These are phyloP conservation scores for Hypoxylon sp. DNA, from an alignment of 2,329 filamentous ascomycete genomes.

Conservation along the genomic window DNA sequence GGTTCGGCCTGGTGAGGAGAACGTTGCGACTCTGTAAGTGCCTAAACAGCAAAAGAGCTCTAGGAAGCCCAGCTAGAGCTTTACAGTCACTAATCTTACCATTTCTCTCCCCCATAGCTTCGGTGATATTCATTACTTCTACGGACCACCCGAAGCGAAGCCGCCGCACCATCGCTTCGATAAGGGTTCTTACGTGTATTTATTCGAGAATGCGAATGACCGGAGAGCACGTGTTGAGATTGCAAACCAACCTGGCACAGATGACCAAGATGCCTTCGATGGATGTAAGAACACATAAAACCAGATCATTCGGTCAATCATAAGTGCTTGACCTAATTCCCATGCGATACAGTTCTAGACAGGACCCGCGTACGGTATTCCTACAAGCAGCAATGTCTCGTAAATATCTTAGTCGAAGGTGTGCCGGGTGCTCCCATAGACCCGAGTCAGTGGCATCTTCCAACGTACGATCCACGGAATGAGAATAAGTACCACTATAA, in stretches of 20 bases:
- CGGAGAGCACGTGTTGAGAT: conserved; percentile 80
- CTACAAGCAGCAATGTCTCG: conserved; percentile 80
- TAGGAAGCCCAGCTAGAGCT: conserved; percentile 3
- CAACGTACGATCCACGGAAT: conserved; percentile 79
- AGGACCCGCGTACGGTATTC: conserved; percentile 76
- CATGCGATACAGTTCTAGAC: conserved; percentile 71
- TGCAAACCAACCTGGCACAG: conserved; percentile 80
- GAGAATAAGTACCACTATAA: conserved; percentile 85
- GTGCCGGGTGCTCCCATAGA: conserved; percentile 57
- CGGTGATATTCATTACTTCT: conserved; percentile 84
- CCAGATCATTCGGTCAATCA: neutral
- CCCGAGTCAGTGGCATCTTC: conserved; percentile 80
- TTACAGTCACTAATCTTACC: conserved; percentile 47
- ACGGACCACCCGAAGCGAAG: conserved; percentile 74
- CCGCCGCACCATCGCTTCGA: conserved; percentile 87
- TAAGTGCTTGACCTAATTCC: conserved; percentile 26
- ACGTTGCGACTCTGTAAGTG: conserved; percentile 64
- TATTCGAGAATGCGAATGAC: conserved; percentile 80
- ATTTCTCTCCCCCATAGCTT: conserved; percentile 67
- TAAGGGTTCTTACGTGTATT: conserved; percentile 83
- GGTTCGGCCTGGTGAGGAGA: conserved; percentile 63
- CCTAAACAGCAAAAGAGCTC: conserved; percentile 38
- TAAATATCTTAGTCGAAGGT: conserved; percentile 76
- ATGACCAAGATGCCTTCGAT: conserved; percentile 84
- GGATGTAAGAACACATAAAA: conserved; percentile 71